These are phyloP conservation scores for Phytophthora ramorum DNA, from an alignment of 352 stramenopile genomes.

Conservation along the genomic window DNA sequence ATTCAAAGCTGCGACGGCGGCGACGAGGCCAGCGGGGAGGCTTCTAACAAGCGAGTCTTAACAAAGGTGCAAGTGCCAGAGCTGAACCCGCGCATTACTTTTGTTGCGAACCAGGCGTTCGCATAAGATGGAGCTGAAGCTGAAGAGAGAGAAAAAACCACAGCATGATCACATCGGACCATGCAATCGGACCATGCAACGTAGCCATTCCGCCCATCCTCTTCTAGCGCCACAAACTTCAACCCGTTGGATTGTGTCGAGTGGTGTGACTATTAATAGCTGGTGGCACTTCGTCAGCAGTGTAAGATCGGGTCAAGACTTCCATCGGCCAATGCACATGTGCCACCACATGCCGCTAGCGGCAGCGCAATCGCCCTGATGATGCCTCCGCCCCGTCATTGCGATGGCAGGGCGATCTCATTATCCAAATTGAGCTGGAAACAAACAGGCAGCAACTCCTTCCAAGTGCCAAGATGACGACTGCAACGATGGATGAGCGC, in stretches of 20 bases:
- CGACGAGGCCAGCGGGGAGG: too few relatives aligned
- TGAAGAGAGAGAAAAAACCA: neutral
- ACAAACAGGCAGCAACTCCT: neutral
- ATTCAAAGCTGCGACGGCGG: conserved; percentile 9
- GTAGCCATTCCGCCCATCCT: conserved; percentile 19
- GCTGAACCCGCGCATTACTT: conserved; percentile 10
- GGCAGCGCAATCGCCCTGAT: conserved; percentile 2
- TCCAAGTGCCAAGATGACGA: conserved; percentile 8
- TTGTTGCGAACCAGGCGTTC: conserved; percentile 1
- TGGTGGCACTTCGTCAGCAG: conserved; percentile 16
- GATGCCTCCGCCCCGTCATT: neutral
- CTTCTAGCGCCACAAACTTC: conserved; percentile 18
- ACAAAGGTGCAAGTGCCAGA: neutral
- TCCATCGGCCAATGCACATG: conserved; percentile 28
- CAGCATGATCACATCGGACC: conserved; percentile 12
- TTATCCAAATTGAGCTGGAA: conserved; percentile 11
- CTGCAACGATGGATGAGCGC: conserved; percentile 13
- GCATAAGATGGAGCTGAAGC: conserved; percentile 17
- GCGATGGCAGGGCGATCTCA: neutral
- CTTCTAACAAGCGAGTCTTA: too few relatives aligned
- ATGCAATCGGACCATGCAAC: neutral
- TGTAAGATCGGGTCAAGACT: conserved; percentile 20
- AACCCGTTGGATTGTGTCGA: conserved; percentile 6
- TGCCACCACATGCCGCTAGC: conserved; percentile 21
- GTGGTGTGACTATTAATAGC: neutral